Base-by-base conservation (phyloP, 768 basidiomycete genomes). In the Agaricus subrufescens region DNA sequence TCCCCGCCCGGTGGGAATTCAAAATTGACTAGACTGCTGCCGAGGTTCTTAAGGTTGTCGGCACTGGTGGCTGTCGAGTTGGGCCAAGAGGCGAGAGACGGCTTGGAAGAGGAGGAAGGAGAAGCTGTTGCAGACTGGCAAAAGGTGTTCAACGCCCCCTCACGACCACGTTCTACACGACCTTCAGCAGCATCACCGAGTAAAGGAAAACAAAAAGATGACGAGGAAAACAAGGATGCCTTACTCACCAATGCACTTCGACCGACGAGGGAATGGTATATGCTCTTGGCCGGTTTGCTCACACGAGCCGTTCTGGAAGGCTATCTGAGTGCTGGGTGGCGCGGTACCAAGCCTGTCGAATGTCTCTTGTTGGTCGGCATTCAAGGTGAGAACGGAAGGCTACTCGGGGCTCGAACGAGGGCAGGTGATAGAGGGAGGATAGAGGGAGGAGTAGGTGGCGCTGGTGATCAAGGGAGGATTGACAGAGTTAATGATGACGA, bases 221-320 rank as follows among this genome's bases (percentile, higher is more conserved):
- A 56, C 15, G 44, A 38, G 27, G 52, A 63, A 31, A 62, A 60
- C 27, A 61, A 58, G 19, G 61, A 73, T 57, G 68, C 73, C 61
- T 77, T 34, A 34, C 5, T 76, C 44, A 74, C 73, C 4, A 63
- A 70, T n/a, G 84, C 86, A 0, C 67, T 89, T 34, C 75, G 77
- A 2, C 91, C 91, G 0, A 86, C 89, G 27, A 72, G 80, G 26
- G 83, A 85, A 60, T 94, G 92, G 92, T 94, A 92, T 68, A 77
- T 87, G 70, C 76, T 95, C 11, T 75, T 93, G 14, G 82, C 82
- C 0, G 85, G 88, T 1, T 72, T 95, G 25, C 73, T 92, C 29
- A 91, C 91, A 4, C 81, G 91, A n/a, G 90, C 90, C 0, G 87
- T 85, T 19, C 70, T 94, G 50, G 91, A 95, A 64, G 92, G 92